Evolutionary conservation across 345 rosid species (phyloP), one percentile per base, ranked within the genome.

Genomic region (Sisymbrium irio): DNA sequence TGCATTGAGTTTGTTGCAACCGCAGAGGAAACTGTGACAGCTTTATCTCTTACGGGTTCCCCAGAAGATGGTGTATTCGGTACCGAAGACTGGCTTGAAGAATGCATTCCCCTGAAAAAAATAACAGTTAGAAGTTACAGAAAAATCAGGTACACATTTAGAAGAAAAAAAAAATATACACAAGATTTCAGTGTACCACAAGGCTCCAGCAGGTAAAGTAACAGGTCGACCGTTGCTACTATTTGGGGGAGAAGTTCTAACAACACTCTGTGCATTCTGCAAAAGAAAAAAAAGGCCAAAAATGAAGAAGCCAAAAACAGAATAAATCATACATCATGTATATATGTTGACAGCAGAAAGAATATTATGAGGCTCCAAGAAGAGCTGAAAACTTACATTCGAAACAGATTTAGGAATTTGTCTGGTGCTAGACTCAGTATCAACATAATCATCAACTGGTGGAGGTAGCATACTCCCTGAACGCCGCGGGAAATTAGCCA

Each of bases 131-230:
- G 17, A 65, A 40, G 18, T 62, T 64, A 71, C 66, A 77, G 62
- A 39, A 25, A 32, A 44, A 55, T 54, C 18, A 62, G 40, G 33
- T 20, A 51, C 50, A 17, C 19, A 39, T 11, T 1, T 9, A 17
- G n/a, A 36, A 14, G 5, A 32, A 12, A 35, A 35, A 59, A 13
- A 19, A 9, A 5, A 4, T 42, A 10, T 47, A 62, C 55, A 49
- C 13, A 36, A 30, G 59, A 50, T 62, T 32, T 15, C 22, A 53
- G 50, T 77, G 71, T 88, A 94, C 98, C 97, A 94, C 73, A 97
- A 82, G 12, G 97, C 93, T 66, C 93, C 97, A 55, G 92, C 88
- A 76, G 98, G 98, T 61, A 94, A 96, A 44, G 83, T 79, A 40
- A 80, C 62, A 36, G 93, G 61, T 78, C 84, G 82, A 67, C 81